Conservation (phyloP, 495 filamentous ascomycete genomes). For the Aspergillus affinis region DNA sequence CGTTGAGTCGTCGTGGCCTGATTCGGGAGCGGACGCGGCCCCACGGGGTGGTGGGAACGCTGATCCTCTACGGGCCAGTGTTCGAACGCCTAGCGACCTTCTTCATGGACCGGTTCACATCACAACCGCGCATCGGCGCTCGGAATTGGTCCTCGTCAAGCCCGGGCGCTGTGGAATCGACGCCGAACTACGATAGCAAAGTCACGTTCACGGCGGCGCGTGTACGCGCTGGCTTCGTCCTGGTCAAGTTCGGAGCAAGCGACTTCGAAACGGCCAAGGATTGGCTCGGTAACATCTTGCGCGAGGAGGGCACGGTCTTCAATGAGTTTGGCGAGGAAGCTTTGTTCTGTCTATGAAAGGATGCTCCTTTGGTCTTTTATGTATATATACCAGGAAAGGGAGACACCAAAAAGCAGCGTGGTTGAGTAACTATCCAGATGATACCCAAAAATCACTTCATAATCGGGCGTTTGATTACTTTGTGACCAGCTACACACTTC, state of each 20-base stretch:
- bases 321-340: conserved; percentile 64
- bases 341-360: conserved; percentile 53
- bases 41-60: conserved; percentile 71
- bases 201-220: conserved; percentile 84
- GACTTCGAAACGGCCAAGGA: conserved; percentile 60
- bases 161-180: conserved; percentile 30
- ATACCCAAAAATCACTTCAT: conserved; percentile 8
- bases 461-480: background rate
- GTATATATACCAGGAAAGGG: background rate
- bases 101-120: conserved; percentile 72
- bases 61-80: conserved; percentile 76
- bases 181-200: conserved; percentile 49
- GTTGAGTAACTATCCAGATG: conserved; percentile 5
- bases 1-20: conserved; percentile 52
- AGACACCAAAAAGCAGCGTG: background rate
- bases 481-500: background rate
- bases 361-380: conserved; percentile 1
- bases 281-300: conserved; percentile 60
- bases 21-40: conserved; percentile 44
- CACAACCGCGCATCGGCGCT: conserved; percentile 79
- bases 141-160: conserved; percentile 64
- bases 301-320: conserved; percentile 55
- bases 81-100: conserved; percentile 64
- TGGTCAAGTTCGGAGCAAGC: conserved; percentile 79
- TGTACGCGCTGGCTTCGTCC: conserved; percentile 73